phyloP scores from a whole-genome alignment of 768 basidiomycete species.

The Hygrocybe coccinea region DNA sequence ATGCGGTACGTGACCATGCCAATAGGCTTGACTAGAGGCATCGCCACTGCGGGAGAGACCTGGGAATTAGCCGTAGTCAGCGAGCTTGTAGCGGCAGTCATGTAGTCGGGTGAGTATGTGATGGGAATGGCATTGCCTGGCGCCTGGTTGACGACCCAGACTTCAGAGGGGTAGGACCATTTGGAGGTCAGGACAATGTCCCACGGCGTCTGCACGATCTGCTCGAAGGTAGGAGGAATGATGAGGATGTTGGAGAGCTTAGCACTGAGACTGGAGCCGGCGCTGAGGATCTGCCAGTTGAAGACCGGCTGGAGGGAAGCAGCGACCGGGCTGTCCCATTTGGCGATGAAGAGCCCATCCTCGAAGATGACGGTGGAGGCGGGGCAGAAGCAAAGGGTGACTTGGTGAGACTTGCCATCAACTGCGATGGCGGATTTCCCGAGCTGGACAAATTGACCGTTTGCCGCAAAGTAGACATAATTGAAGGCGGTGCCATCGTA shows the following conservation, averaged over 20 bases:
- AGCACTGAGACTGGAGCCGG: not conserved
- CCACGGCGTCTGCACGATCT: not conserved
- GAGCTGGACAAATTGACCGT: not conserved
- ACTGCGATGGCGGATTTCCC: not conserved
- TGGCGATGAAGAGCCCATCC: not conserved
- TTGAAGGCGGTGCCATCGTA: not conserved
- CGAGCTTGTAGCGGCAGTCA: not conserved
- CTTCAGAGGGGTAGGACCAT: not conserved
- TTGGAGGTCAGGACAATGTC: not conserved
- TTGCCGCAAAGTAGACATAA: not conserved
- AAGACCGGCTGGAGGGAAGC: not conserved
- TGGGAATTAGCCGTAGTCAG: not conserved
- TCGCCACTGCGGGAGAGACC: not conserved
- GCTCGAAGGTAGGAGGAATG: not conserved
- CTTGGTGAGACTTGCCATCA: not conserved
- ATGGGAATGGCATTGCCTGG: not conserved
- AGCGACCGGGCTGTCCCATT: not conserved
- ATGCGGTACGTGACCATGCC: constrained; percentile 2
- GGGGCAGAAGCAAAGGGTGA: not conserved
- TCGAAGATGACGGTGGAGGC: not conserved
- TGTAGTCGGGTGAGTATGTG: not conserved
- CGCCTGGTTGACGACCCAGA: not conserved
- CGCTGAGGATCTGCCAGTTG: not conserved
- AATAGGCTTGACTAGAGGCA: not conserved
- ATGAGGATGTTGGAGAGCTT: not conserved